Base-by-base conservation (phyloP, 352 stramenopile genomes). In the Pythium aquatile region DNA sequence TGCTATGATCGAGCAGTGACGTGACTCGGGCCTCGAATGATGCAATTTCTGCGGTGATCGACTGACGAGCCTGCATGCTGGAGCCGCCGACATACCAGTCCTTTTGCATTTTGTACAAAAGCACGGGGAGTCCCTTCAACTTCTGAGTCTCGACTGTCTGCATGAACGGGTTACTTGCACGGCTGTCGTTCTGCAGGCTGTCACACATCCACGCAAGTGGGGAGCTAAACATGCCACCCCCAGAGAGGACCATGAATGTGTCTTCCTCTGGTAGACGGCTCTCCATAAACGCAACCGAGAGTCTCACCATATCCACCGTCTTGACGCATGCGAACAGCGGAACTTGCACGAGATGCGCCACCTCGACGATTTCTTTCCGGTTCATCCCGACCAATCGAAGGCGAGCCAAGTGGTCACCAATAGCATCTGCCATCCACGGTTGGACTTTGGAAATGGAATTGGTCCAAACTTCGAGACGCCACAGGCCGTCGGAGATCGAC, bases 271-370 rank as follows among this genome's bases (percentile, higher is more conserved):
- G 35, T 3, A 60, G 14, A 2, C 62, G 62, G 47, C 55, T 69
- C 24, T 69, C 62, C 47, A 63, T 55, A 29, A 69, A 69, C 17
- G 62, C 39, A 26, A 59, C 39, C 16, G 62, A 63, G 33, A 69
- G 62, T 13, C 54, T 55, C 9, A 47, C 55, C 3, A 69, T 8
- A 14, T 69, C 62, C n/a, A 28, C 44, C 13, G 55, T 63, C 53
- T 69, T 69, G 1, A 63, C n/a, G 26, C 32, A 11, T 5, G 39
- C 47, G 33, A 69, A 69, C 8, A 59, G 11, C 1, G 62, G 55
- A 7, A 69, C 24, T 33, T 59, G 62, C 5, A 60, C n/a, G 3
- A 69, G 32, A 42, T 69, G 54, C 13, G 62, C 55, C 26, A 69
- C 13, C 35, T 60, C 42, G 5, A 69, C 47, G 30, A 63, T 8